These are phyloP conservation scores for Hanseniaspora taiwanica DNA, from an alignment of 805 yeast species.

Conservation along the genomic window DNA sequence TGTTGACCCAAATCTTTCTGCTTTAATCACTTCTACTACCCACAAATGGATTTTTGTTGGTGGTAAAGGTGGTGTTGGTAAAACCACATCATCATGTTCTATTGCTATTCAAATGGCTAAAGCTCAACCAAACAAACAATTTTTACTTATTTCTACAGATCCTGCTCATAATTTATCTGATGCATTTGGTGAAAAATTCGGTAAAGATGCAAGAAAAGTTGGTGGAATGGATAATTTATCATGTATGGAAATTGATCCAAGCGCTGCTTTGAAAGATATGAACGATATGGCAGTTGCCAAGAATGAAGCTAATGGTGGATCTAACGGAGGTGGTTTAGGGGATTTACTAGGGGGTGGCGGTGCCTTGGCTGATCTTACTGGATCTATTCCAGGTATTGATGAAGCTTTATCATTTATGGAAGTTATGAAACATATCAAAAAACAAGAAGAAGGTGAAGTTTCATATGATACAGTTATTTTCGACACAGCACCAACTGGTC, in stretches of 20 bases:
- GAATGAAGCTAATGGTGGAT: constrained; percentile 16
- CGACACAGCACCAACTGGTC: constrained; percentile 99
- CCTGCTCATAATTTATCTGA: constrained; percentile 97
- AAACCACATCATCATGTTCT: constrained; percentile 93
- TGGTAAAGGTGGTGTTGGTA: constrained; percentile 99
- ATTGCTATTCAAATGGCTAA: constrained; percentile 88
- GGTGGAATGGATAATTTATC: constrained; percentile 79
- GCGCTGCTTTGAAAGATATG: constrained; percentile 84
- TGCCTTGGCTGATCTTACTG: constrained; percentile 64
- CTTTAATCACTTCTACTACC: constrained; percentile 50
- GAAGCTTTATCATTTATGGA: constrained; percentile 97
- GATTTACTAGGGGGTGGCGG: constrained; percentile 20
- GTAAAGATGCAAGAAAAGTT: constrained; percentile 90
- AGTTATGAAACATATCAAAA: constrained; percentile 90
- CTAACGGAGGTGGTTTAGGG: constrained; percentile 31
- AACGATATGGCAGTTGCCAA: constrained; percentile 33
- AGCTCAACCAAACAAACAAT: constrained; percentile 65
- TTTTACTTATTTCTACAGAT: constrained; percentile 85
- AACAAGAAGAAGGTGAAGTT: constrained; percentile 35
- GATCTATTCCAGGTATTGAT: constrained; percentile 95
- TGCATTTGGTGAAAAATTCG: constrained; percentile 96
- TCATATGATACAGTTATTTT: constrained; percentile 80
- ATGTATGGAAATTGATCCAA: constrained; percentile 98
- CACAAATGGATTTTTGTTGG: constrained; percentile 97
- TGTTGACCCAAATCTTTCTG: constrained; percentile 60